Conservation (phyloP, 1,139 yeast genomes). For the Kodamaea derodonti region DNA sequence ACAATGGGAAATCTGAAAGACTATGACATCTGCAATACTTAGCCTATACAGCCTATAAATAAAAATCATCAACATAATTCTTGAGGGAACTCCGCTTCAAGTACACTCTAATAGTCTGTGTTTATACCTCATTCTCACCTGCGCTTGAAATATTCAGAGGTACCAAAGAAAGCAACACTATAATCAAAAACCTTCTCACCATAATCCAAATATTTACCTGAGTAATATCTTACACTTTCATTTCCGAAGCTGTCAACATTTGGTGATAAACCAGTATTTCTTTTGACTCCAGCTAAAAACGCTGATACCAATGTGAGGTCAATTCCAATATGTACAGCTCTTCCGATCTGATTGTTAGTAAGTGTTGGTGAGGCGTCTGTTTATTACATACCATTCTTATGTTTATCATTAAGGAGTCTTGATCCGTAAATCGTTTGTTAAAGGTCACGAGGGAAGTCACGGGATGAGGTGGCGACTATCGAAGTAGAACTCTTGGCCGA, state of each 20-base stretch:
- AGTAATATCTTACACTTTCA: constrained; percentile 55
- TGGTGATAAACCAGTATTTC: constrained; percentile 76
- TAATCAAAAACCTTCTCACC: constrained; percentile 87
- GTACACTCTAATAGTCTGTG: too few species aligned
- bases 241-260: constrained; percentile 30
- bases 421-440: neutral
- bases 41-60: too few species aligned
- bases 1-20: too few species aligned
- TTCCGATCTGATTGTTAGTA: constrained; percentile 43
- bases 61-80: too few species aligned
- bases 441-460: neutral
- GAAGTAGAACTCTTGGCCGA: too few species aligned
- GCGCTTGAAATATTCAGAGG: constrained; percentile 72
- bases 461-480: too few species aligned
- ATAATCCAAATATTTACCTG: constrained; percentile 64
- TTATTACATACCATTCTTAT: neutral
- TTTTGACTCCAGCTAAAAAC: constrained; percentile 82
- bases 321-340: constrained; percentile 60
- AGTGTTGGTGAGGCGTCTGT: neutral
- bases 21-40: too few species aligned
- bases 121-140: too few species aligned
- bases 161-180: constrained; percentile 65
- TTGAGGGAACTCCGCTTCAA: too few species aligned
- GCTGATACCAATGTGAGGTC: constrained; percentile 80
- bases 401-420: neutral